Evolutionary conservation across 768 basidiomycete species (phyloP), one percentile per base, ranked within the genome.

Genomic region (Hebeloma cylindrosporum): DNA sequence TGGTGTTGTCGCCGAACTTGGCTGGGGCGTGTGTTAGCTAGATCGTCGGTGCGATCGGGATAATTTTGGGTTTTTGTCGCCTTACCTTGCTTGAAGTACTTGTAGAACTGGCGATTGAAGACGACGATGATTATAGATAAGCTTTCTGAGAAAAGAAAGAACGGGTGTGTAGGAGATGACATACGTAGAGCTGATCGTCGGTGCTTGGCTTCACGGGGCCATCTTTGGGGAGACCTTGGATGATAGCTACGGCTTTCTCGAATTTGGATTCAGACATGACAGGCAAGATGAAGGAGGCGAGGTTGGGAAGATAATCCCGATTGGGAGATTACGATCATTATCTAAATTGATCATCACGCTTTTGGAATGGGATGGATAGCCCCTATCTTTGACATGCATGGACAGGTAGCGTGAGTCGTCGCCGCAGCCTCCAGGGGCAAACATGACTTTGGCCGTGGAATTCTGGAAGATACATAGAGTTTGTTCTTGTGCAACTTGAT

Each of bases 41-140:
- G 29, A 41, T 33, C 38, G n/a, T 43, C 22, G 28, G 13, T 30
- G 29, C n/a, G 23, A 45, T 40, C n/a, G 26, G 7, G 11, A 30
- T 34, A 9, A 18, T 11, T 44, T 45, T 40, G 32, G 50, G 43
- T n/a, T n/a, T n/a, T n/a, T n/a, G n/a, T n/a, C n/a, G n/a, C n/a
- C 64, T 33, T 43, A 86, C 92, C 91, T 76, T 95, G 93, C 78
- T 98, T 99, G 80, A 74, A 97, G 66, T 85, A 80, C 55, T 75
- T 77, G 75, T 98, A 99, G 76, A 96, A 96, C 94, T 97, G 48
- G 21, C 23, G 40, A 20, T 33, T 31, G 26, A 47, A 35, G 32
- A 49, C 47, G 32, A 43, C 27, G 21, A 32, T 22, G 17, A 36
- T 33, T n/a, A 35, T 8, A 17, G 11, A 23, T 42, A 14, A 34